Evolutionary conservation across 176 grass and related monocot species (phyloP).

Genomic region (Oryza meyeriana): DNA sequence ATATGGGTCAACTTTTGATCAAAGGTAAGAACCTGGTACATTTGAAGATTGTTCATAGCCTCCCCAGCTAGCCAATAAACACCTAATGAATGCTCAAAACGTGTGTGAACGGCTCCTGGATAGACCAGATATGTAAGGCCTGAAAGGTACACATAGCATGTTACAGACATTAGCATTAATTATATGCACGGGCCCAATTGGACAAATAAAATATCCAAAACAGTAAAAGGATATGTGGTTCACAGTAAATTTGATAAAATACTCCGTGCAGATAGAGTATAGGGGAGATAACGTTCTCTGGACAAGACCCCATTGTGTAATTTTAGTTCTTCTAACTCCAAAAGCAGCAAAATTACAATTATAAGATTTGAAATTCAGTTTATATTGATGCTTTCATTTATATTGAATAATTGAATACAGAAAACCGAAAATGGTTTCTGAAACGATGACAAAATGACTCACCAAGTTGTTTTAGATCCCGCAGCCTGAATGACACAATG

Average conservation of each 20-base stretch:
- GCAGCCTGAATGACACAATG: constrained; percentile 49
- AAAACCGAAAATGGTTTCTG: neutral
- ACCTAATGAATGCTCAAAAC: constrained; percentile 94
- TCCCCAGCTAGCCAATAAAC: constrained; percentile 77
- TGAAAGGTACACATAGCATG: constrained; percentile 36
- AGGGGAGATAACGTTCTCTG: neutral
- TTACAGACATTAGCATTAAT: neutral
- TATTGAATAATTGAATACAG: neutral
- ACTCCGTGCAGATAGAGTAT: neutral
- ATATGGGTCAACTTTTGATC: constrained; percentile 13
- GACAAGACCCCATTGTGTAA: neutral
- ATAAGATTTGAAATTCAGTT: neutral
- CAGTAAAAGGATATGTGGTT: neutral
- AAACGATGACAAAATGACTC: constrained; percentile 11
- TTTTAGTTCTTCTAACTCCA: neutral
- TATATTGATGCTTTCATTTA: neutral
- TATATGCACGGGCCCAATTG: neutral
- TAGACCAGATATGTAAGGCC: constrained; percentile 89
- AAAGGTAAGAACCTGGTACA: constrained; percentile 52
- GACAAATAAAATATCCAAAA: neutral
- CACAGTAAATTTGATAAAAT: neutral
- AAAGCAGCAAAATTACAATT: neutral
- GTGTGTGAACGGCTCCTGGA: constrained; percentile 83
- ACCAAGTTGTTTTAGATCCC: constrained; percentile 97
- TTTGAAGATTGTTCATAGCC: constrained; percentile 54